Percentiles rank a stretch among this genome's conserved stretches.
Evolutionary conservation across 164 flowering plant genomes (phyloP).

Genomic region (Vitis rotundifolia): DNA sequence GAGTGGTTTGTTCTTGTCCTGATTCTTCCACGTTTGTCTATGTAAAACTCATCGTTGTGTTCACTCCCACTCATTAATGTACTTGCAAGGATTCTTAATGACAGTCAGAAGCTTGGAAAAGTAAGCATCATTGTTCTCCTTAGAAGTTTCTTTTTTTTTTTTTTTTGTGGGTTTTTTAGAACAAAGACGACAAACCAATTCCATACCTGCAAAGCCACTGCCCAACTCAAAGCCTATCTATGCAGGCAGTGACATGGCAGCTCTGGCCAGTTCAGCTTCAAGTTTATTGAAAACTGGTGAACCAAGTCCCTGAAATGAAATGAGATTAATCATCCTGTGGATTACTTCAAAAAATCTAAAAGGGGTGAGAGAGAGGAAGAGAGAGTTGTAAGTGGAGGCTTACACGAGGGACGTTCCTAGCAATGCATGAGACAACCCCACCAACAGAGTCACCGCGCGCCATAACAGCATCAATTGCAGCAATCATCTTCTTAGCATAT

Average conservation of each 20-base stretch:
- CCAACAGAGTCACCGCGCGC: constrained; percentile 93
- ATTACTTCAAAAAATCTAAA: neutral
- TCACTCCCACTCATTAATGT: constrained; percentile 92
- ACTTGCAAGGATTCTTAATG: constrained; percentile 42
- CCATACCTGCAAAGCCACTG: constrained; percentile 91
- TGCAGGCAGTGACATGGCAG: constrained; percentile 85
- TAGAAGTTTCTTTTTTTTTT: no score
- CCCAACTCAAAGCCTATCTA: constrained; percentile 95
- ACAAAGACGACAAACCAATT: neutral
- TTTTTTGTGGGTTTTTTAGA: no score
- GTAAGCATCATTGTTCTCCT: neutral
- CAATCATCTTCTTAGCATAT: constrained; percentile 96
- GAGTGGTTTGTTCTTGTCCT: constrained; percentile 96
- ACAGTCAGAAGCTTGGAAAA: neutral
- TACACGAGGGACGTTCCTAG: constrained; percentile 86
- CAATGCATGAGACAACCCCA: constrained; percentile 96
- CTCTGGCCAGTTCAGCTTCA: constrained; percentile 94
- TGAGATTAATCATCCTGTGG: no score
- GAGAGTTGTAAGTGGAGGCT: constrained; percentile 17
- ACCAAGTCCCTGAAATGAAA: constrained; percentile 77
- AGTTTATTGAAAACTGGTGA: constrained; percentile 98
- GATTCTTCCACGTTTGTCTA: constrained; percentile 67
- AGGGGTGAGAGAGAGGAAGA: constrained; percentile 4
- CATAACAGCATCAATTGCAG: constrained; percentile 86
- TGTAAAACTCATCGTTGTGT: constrained; percentile 90